Base-by-base conservation (phyloP, 176 grass and related monocot species). In the Calamus simplicifolius region DNA sequence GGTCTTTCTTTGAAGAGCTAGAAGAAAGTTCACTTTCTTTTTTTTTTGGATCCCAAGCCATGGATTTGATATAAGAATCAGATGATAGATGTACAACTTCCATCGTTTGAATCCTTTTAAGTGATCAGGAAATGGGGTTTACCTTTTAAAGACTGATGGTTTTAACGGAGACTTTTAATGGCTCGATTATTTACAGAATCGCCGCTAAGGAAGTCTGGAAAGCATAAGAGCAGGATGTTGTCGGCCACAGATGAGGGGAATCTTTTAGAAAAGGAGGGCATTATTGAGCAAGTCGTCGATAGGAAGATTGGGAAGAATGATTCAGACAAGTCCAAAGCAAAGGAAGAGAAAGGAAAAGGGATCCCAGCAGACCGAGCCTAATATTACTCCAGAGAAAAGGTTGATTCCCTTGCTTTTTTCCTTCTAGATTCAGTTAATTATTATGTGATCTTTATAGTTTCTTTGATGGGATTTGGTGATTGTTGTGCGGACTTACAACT, bases 161-260 rank as follows among this genome's bases (percentile, higher is more conserved):
- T 51, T 50, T 63, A 30, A 35, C 30, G 21, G 30, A 27, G 48
- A 50, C 21, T 54, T 4, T 31, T 75, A 30, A 26, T 67, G 17
- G 49, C 60, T 68, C 8, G 58, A 27, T 50, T 70, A 27, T 57
- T 52, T 65, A 74, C 56, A 82, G 79, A 56, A 66, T 14, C 57
- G 25, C 43, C 54, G 57, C 67, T 70, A 50, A 53, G 30, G 56
- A 70, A 65, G 14, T 58, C 59, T 29, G 66, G 50, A 56, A 73
- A 77, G 54, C 68, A 82, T 56, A 82, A 82, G 59, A 82, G 65
- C 57, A 76, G 79, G 55, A 68, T 77, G 52, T 52, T 82, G 30
- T 77, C 79, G 1, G 79, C 75, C 8, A 16, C 62, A 18, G 48
- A 81, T 66, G 61, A 60, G 18, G 23, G 29, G 49, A 54, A 27